Evolutionary conservation across 495 filamentous ascomycete genomes (phyloP).

Genomic region (Elasticomyces elasticus): DNA sequence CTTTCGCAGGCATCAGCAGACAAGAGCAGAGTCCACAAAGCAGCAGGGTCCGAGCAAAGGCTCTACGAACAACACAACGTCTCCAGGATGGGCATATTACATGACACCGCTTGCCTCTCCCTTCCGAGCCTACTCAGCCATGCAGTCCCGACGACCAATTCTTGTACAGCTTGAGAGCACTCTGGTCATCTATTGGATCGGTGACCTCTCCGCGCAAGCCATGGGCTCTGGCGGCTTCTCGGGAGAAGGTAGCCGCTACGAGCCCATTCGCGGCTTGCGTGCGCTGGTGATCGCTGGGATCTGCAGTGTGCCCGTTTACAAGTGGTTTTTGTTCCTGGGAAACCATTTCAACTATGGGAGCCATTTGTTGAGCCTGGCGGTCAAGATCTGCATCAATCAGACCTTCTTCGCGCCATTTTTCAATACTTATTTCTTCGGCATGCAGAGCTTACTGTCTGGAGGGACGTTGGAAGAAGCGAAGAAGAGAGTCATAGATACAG

Average conservation of each 20-base stretch:
- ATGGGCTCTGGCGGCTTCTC: conserved; percentile 6
- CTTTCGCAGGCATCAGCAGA: conserved; percentile 10
- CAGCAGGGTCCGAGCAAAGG: not conserved
- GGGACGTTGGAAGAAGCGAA: conserved; percentile 50
- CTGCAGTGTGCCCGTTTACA: conserved; percentile 65
- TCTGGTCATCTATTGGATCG: conserved; percentile 66
- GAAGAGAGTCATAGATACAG: conserved; percentile 62
- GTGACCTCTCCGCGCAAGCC: conserved; percentile 69
- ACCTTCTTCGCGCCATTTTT: conserved; percentile 74
- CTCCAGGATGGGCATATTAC: conserved; percentile 22
- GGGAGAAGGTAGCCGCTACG: conserved; percentile 40
- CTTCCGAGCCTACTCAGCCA: conserved; percentile 60
- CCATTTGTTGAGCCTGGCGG: conserved; percentile 55
- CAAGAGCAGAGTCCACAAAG: not conserved
- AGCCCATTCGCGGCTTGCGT: conserved; percentile 57
- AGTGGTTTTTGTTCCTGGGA: conserved; percentile 78
- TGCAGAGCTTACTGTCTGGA: conserved; percentile 57
- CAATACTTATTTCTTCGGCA: conserved; percentile 84
- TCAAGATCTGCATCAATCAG: conserved; percentile 77
- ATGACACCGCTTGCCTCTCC: conserved; percentile 28
- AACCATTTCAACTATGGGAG: conserved; percentile 71
- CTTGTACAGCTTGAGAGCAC: conserved; percentile 66
- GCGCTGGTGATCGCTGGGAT: conserved; percentile 63
- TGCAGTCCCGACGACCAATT: conserved; percentile 61
- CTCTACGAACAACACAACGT: conserved; percentile 24